Evolutionary conservation across 2,329 filamentous ascomycete genomes (phyloP), one percentile per base, ranked within the genome.

Genomic region (Ophiocordyceps camponoti-leonardi): DNA sequence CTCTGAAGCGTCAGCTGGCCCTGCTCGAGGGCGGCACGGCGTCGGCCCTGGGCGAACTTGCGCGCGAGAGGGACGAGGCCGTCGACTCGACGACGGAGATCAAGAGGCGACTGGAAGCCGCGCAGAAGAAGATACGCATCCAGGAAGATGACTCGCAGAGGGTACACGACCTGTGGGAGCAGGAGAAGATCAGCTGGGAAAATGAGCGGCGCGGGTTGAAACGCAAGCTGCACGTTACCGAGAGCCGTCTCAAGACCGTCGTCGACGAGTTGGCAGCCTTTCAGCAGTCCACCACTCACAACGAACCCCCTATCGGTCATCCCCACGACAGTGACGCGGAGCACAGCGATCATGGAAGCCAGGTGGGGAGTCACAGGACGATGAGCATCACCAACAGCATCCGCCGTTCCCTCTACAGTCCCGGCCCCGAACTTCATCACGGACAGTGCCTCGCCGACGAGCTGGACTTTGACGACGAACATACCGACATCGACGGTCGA

Each of bases 391-490:
- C 82, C 60, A 72, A 81, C 71, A 69, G 80, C 58, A 73, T 86
- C 49, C 78, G 86, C 28, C 85, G 81, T 57, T 93, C 87, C 2
- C 65, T 81, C 22, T 67, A 71, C 50, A 69, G 71, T 4, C 61
- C 67, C 11, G 63, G 39, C 13, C 22, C 22, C 2, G 30, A 16
- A 4, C 8, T 67, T 19, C 56, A 66, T 4, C 79, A 77, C 53
- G 83, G 82, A 1, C 63, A 86, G 48, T 94, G 83, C 50, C 70
- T 98, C 39, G 92, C 92, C 1, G 88, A 96, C 54, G 92, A 98
- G 64, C 72, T 98, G 46, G 81, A 85, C 49, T 83, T 94, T 49
- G 84, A 90, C 46, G 85, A 88, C 30, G 71, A 77, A 46, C 68
- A 83, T 50, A 81, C 83, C 33, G 80, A 88, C 50, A 73, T 81